phyloP scores from a whole-genome alignment of 805 yeast genomes.

The Candida michaelii region DNA sequence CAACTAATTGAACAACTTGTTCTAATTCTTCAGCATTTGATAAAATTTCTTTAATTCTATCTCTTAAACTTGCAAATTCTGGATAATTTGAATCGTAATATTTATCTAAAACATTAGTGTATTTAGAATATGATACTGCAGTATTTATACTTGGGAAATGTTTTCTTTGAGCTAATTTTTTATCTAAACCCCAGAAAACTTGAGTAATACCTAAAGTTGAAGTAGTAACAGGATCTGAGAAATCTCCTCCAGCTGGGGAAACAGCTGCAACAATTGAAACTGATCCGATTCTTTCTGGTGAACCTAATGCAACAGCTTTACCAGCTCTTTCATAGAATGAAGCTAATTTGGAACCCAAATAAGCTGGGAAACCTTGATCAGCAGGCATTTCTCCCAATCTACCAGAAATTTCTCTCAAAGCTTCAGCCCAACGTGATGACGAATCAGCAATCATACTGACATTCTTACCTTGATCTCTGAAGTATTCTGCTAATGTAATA shows the following conservation, averaged over 20 bases:
- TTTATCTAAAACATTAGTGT: constrained; percentile 81
- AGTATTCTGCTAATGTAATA: constrained; percentile 96
- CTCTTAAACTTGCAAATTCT: constrained; percentile 87
- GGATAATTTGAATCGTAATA: constrained; percentile 86
- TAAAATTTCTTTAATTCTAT: constrained; percentile 88
- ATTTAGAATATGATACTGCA: constrained; percentile 93
- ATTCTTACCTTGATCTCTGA: constrained; percentile 99
- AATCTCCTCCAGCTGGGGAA: constrained; percentile 99
- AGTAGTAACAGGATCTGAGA: constrained; percentile 99
- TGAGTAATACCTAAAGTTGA: constrained; percentile 99
- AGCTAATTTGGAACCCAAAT: constrained; percentile 97
- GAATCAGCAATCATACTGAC: constrained; percentile 99
- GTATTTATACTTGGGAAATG: constrained; percentile 99
- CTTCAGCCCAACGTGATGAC: constrained; percentile 99
- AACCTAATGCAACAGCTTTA: constrained; percentile 90
- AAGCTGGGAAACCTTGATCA: constrained; percentile 99
- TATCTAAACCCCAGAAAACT: constrained; percentile 99
- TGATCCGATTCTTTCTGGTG: constrained; percentile 94
- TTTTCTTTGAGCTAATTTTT: constrained; percentile 98
- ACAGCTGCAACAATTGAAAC: constrained; percentile 99
- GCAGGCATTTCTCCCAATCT: constrained; percentile 99
- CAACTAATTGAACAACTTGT: constrained; percentile 98
- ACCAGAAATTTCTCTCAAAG: constrained; percentile 99
- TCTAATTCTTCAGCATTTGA: constrained; percentile 98
- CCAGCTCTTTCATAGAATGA: constrained; percentile 99